Percentiles rank a stretch among this genome's conserved stretches.
Conservation (phyloP, 1,284 basidiomycete genomes). For the Coniferiporia sulphurascens region DNA sequence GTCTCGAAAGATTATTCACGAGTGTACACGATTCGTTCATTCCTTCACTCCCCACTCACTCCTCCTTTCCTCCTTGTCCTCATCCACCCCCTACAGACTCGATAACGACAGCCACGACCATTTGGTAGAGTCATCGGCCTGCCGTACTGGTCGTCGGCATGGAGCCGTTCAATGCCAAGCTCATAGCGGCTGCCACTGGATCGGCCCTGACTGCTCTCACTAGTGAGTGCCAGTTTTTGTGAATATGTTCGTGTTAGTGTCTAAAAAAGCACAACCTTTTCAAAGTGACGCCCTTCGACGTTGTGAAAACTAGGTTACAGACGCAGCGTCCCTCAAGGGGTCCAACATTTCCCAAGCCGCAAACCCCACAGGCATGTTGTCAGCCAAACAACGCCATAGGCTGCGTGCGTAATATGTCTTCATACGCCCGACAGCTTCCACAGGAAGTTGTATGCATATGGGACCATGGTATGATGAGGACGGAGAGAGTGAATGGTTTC, state of each 20-base stretch:
- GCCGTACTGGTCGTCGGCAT: slow-evolving; percentile 31
- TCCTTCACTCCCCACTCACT: too few relatives aligned
- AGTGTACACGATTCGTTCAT: too few relatives aligned
- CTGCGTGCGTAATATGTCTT: slow-evolving; percentile 77
- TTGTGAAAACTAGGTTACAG: slow-evolving; percentile 90
- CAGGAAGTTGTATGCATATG: slow-evolving; percentile 72
- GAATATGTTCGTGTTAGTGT: neutral
- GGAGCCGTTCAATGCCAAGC: slow-evolving; percentile 74
- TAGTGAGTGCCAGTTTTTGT: slow-evolving; percentile 44
- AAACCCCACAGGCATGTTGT: slow-evolving; percentile 54
- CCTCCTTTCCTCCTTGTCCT: neutral
- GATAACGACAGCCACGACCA: neutral
- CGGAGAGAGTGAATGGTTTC: slow-evolving; percentile 75
- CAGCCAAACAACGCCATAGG: slow-evolving; percentile 48
- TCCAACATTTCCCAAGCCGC: slow-evolving; percentile 45
- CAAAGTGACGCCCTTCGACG: slow-evolving; percentile 92
- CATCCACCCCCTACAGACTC: neutral
- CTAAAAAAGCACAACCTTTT: slow-evolving; percentile 8
- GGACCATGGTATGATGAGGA: slow-evolving; percentile 64
- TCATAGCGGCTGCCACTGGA: slow-evolving; percentile 76
- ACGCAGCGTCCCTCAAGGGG: slow-evolving; percentile 56
- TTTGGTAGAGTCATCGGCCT: too few relatives aligned
- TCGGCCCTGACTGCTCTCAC: slow-evolving; percentile 80
- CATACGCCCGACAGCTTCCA: slow-evolving; percentile 48
- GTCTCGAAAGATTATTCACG: neutral